Percentiles rank a stretch among this genome's conserved stretches.
These are phyloP conservation scores for Dactylorhiza incarnata DNA, from an alignment of 106 monocot species.

Conservation along the genomic window DNA sequence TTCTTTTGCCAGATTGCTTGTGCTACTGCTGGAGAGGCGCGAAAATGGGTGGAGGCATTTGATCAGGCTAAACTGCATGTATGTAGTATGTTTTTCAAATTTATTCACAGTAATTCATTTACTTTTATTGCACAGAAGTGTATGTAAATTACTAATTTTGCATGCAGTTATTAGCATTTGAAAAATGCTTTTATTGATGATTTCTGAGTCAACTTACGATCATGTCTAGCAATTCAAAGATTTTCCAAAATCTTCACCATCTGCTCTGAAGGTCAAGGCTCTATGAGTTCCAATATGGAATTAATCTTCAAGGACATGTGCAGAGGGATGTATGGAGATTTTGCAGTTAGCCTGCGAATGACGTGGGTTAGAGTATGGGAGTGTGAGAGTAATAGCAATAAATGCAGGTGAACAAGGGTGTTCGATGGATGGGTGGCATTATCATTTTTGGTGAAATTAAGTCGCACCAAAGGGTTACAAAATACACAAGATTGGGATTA, in stretches of 20 bases:
- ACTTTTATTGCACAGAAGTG: not conserved
- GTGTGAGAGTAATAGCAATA: too few relatives aligned
- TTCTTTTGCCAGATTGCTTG: constrained; percentile 72
- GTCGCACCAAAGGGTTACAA: too few relatives aligned
- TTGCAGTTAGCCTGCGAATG: too few relatives aligned
- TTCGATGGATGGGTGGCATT: too few relatives aligned
- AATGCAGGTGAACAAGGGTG: too few relatives aligned
- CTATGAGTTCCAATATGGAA: not conserved
- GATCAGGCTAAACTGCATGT: constrained; percentile 93
- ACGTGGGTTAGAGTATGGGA: too few relatives aligned
- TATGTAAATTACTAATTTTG: not conserved
- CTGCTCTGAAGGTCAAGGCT: not conserved
- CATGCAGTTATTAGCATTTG: not conserved
- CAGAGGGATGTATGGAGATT: too few relatives aligned
- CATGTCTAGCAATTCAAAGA: not conserved
- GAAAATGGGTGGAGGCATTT: constrained; percentile 89
- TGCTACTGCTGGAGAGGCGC: constrained; percentile 61
- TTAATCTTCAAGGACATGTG: too few relatives aligned
- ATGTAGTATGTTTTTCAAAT: constrained; percentile 1
- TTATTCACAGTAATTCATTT: not conserved
- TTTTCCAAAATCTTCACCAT: not conserved
- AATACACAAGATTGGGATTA: too few relatives aligned
- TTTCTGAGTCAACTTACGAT: not conserved
- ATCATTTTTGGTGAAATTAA: too few relatives aligned
- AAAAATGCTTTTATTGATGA: not conserved